Evolutionary conservation across 768 basidiomycete species (phyloP), one percentile per base, ranked within the genome.

Genomic region (Sporobolomyces phaffii): DNA sequence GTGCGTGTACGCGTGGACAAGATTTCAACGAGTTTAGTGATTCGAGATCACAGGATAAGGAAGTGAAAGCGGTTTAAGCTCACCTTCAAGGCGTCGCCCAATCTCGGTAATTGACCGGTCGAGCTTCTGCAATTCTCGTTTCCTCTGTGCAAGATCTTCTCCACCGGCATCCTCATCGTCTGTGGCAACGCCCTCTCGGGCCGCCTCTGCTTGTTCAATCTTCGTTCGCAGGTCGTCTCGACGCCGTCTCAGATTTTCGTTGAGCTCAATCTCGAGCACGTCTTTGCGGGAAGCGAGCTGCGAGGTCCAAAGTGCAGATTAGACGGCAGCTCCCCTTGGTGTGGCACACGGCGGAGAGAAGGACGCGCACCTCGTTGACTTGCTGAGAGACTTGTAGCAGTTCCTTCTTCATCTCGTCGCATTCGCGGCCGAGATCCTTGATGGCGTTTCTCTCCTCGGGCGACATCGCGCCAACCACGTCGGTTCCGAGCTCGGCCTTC

Each of bases 211-310:
- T 60, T 87, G n/a, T 69, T 96, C 92, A 15, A 97, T 78, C 76
- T 88, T 88, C 38, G 79, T 77, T 54, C 84, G 83, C 11, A 98
- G 75, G 71, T 93, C 94, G 54, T 90, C 87, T 48, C 85, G 82
- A 29, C 87, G 83, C 11, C 93, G 84, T 26, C 86, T 83, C 18
- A 98, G 81, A 72, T 86, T 86, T 77, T 99, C 96, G 69, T 88
- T 90, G 51, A 98, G 81, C 77, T 98, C 94, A 60, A 96, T 93
- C 76, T 96, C 91, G 33, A 96, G 78, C 6, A 86, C 78, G 74
- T 87, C 89, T 79, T 90, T 91, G 69, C 81, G 82, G 17, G 85
- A 83, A 44, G 89, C 86, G 69, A 91, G 78, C 87, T 90, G 72
- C 4, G 0, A 24, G 29, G 14, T 29, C 26, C n/a, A 47, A 62